Evolutionary conservation across 1,139 yeast species (phyloP), one percentile per base, ranked within the genome.

Genomic region (Nadsonia commutata): DNA sequence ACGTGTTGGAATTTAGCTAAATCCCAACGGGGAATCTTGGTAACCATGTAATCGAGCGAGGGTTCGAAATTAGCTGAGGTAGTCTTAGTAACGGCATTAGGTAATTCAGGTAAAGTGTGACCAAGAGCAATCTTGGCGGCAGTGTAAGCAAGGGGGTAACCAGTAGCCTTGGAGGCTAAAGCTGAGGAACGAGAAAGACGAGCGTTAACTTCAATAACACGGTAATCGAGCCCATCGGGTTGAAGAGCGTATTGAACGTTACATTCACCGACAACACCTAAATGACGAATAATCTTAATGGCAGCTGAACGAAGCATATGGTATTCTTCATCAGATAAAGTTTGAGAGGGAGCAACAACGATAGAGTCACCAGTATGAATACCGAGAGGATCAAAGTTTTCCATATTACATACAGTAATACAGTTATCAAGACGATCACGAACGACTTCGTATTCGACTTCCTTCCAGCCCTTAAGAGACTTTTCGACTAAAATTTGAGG

Each of bases 251-350:
- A 90, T 66, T 90, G 98, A 52, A 93, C 95, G 62, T 90, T 90
- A 76, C 98, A 90, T 69, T 90, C 98, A 64, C 98, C 98, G 54
- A 90, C 96, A 51, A 90, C 98, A 59, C 98, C 98, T 60, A 90
- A 72, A 59, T 90, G 98, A 66, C 97, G 85, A 56, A 90, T 90
- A 58, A 90, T 85, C 66, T 90, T 90, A 62, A 90, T 85, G 42
- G 98, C 98, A 47, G 98, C 95, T 46, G 94, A 72, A 70, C 98
- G 80, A 61, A 90, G 77, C 97, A 90, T 88, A 66, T 90, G 95
- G 65, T 85, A 90, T 62, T 90, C 98, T 63, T 88, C 94, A 63
- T 90, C 98, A 41, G 95, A 81, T 55, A 90, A 70, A 39, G 98
- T 90, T 67, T 90, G 98, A 38, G 97, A 86, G 43, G 98, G 98